Evolutionary conservation across 768 basidiomycete genomes (phyloP).

Genomic region (Trametes coccinea): DNA sequence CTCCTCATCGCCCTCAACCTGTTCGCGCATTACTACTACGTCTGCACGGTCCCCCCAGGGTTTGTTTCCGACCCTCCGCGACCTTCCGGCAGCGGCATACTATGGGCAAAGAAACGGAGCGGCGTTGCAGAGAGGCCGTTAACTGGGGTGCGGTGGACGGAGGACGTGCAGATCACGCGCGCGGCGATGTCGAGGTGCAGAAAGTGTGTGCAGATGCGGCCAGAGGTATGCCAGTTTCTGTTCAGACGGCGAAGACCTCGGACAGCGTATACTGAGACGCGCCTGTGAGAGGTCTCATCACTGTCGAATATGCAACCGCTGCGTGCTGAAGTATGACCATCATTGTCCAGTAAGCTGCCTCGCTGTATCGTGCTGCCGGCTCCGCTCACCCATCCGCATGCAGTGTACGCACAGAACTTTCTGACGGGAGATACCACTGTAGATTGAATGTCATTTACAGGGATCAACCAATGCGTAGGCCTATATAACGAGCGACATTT

Average conservation of each 20-base stretch:
- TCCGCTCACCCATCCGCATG: neutral
- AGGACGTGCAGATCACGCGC: conserved; percentile 49
- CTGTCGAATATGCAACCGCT: conserved; percentile 87
- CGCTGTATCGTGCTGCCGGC: neutral
- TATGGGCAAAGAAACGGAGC: conserved; percentile 58
- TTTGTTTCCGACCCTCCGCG: conserved; percentile 63
- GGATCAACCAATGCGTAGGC: conserved; percentile 98
- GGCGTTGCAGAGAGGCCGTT: conserved; percentile 30
- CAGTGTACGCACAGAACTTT: conserved; percentile 4
- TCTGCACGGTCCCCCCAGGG: conserved; percentile 78
- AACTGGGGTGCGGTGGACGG: conserved; percentile 53
- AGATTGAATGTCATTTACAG: conserved; percentile 37
- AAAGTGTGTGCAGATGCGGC: conserved; percentile 67
- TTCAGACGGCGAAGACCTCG: neutral
- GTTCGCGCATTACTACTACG: conserved; percentile 82
- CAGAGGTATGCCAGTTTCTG: conserved; percentile 62
- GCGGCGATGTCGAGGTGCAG: conserved; percentile 62
- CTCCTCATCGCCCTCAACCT: conserved; percentile 77
- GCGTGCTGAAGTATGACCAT: conserved; percentile 88
- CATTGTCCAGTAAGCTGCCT: conserved; percentile 79
- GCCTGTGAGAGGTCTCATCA: conserved; percentile 82
- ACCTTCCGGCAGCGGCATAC: conserved; percentile 39
- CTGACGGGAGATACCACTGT: neutral
- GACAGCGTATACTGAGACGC: conserved; percentile 14
- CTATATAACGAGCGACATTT: conserved; percentile 96